Percentiles rank a stretch among this genome's conserved stretches.
Evolutionary conservation across 73 alveolate species (phyloP).

Genomic region (Paramecium octaurelia): DNA sequence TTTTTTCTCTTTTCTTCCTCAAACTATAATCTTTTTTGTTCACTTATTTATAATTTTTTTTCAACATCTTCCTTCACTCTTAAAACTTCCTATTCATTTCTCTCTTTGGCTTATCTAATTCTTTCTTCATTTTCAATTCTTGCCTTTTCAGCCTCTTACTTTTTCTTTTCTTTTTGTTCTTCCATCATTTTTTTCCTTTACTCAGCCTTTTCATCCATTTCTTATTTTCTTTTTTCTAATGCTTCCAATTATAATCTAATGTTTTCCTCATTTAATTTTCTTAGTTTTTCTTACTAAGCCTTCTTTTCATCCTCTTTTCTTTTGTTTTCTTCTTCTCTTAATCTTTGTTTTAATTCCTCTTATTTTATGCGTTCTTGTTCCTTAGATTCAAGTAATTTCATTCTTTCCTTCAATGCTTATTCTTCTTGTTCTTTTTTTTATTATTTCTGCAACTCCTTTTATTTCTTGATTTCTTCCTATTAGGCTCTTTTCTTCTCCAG

Average conservation of each 20-base stretch:
- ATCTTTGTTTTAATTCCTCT: background rate
- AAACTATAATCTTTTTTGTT: slow-evolving; percentile 27
- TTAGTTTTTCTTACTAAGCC: background rate
- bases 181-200: slow-evolving; percentile 2
- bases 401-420: background rate
- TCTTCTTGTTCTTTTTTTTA: slow-evolving; percentile 38
- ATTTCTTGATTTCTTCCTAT: slow-evolving; percentile 26
- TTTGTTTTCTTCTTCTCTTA: slow-evolving; percentile 50
- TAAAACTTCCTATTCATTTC: background rate
- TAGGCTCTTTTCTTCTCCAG: slow-evolving; percentile 35
- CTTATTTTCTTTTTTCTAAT: slow-evolving; percentile 17
- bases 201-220: slow-evolving; percentile 40
- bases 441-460: slow-evolving; percentile 42
- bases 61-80: slow-evolving; percentile 21
- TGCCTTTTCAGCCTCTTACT: background rate
- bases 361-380: slow-evolving; percentile 32
- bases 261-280: slow-evolving; percentile 27
- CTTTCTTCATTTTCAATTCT: slow-evolving; percentile 42
- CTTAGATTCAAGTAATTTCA: slow-evolving; percentile 10
- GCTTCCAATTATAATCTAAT: background rate
- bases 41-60: slow-evolving; percentile 26
- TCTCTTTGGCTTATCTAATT: slow-evolving; percentile 46
- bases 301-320: slow-evolving; percentile 19
- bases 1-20: slow-evolving; percentile 49
- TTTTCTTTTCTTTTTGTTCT: slow-evolving; percentile 10